Percentiles rank a stretch among this genome's conserved stretches.
Conservation (phyloP, 2,329 filamentous ascomycete species). For the Furcasterigmium sp. region DNA sequence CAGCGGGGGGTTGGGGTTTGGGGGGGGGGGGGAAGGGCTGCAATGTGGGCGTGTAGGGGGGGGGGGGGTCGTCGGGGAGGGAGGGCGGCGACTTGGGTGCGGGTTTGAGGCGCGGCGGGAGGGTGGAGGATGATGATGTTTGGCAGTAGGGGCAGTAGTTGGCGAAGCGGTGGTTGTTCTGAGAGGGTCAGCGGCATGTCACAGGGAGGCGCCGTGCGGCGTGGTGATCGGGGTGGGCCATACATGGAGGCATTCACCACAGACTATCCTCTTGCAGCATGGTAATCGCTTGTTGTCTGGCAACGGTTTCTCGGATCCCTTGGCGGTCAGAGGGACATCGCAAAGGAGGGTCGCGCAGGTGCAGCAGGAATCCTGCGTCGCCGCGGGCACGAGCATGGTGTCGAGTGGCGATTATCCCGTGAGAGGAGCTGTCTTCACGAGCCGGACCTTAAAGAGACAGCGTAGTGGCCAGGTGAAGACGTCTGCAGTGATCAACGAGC, state of each 20-base stretch:
- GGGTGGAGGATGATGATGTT: slow-evolving; percentile 57
- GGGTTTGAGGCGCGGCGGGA: slow-evolving; percentile 59
- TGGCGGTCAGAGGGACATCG: slow-evolving; percentile 43
- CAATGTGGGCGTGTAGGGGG: slow-evolving; percentile 27
- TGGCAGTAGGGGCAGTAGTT: slow-evolving; percentile 72
- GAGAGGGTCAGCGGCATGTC: slow-evolving; percentile 2
- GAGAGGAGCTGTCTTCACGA: too few relatives aligned
- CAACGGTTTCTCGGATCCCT: slow-evolving; percentile 55
- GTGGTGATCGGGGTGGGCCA: too few relatives aligned
- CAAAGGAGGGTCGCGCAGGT: slow-evolving; percentile 63
- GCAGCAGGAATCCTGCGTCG: slow-evolving; percentile 48
- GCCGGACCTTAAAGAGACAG: too few relatives aligned
- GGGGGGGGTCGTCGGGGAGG: slow-evolving; percentile 24
- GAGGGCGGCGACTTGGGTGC: slow-evolving; percentile 37
- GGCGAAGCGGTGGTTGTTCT: slow-evolving; percentile 64
- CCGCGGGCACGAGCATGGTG: too few relatives aligned
- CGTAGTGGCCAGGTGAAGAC: too few relatives aligned
- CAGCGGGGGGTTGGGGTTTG: slow-evolving; percentile 19
- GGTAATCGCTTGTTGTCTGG: slow-evolving; percentile 55
- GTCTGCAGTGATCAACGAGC: too few relatives aligned
- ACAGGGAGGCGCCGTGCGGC: too few relatives aligned
- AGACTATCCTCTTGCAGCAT: slow-evolving; percentile 69
- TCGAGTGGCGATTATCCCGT: too few relatives aligned
- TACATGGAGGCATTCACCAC: slow-evolving; percentile 63
- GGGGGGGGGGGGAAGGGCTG: slow-evolving; percentile 9